Evolutionary conservation across 2,329 filamentous ascomycete genomes (phyloP), one percentile per base, ranked within the genome.

Genomic region (Ciborinia camelliae): DNA sequence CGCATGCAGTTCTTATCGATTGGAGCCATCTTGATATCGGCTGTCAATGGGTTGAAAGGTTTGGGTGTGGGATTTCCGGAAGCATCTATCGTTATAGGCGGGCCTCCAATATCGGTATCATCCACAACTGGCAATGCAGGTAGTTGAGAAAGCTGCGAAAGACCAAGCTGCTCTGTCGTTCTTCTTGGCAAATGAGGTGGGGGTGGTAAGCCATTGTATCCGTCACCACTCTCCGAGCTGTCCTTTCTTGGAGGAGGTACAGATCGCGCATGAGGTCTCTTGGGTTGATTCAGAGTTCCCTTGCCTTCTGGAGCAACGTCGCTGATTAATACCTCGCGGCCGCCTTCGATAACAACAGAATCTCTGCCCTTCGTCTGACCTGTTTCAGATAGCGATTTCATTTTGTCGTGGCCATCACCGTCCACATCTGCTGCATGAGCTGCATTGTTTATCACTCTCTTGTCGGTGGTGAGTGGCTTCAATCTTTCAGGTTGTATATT

Each of bases 1-100:
- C 84, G 85, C 92, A 99, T 99, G 78, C 94, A 98, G 75, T 98
- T 90, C 71, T 93, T 91, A 68, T 91, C 87, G 32, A 99, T 85
- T 41, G 85, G 80, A 0, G 92, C 91, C 26, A 83, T 84, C 65
- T 85, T 85, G 71, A 98, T 87, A 64, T 95, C 91, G 10, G 87
- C 79, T 57, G 84, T 79, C 69, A 86, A 76, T 10, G 81, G 81
- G 76, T 86, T 83, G 62, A 84, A 77, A 28, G 77, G 68, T 60
- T 73, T 71, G 30, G 77, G 77, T 32, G 76, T 75, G 14, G 81
- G 78, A 50, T 82, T 83, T 37, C 83, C 84, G 20, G 78, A 78
- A 37, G 81, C 78, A 59, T 86, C 84, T 39, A 80, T 78, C 63
- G 81, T 82, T 28, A 86, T 75, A n/a, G 86, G 81, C 26, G 91